Evolutionary conservation across 345 rosid genomes (phyloP), one percentile per base, ranked within the genome.

Genomic region (Eutrema japonicum): DNA sequence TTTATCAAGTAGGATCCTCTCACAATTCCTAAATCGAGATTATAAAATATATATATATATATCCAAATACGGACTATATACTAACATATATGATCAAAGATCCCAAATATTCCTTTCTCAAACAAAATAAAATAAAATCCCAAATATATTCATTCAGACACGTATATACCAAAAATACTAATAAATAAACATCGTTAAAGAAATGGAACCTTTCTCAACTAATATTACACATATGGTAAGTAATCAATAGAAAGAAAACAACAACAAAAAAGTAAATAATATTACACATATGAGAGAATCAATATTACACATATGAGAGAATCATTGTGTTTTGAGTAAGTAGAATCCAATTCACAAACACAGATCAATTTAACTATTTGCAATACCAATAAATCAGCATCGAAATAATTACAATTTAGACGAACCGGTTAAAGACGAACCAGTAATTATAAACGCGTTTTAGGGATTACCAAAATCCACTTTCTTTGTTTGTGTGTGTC

Each of bases 271-370:
- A 29, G 27, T 13, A 30, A 45, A 47, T 12, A 40, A 32, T 18
- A 18, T 18, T 18, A 18, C 22, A 18, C 22, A 18, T 18, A 43
- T 52, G 55, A 52, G n/a, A n/a, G 35, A 62, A 72, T 72, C 76
- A 4, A n/a, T n/a, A n/a, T 18, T 18, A 18, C 22, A 18, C 22
- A 18, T 18, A 43, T 52, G 55, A 52, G 55, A 52, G 35, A 62
- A 72, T 72, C 76, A 4, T 64, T 60, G 1, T 11, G 32, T 49
- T 56, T 38, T 40, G 42, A 29, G 51, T n/a, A 40, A 71, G 43
- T 33, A 71, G n/a, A n/a, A n/a, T 61, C 60, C 13, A 60, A n/a
- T 46, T 47, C 49, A 47, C 49, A 70, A 29, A 58, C 48, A 63
- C 54, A 14, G 0, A 29, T 62, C 37, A 30, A 13, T 6, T 10